These are phyloP conservation scores for Psilocybe cyanescens DNA, from an alignment of 768 basidiomycete species.

Conservation along the genomic window DNA sequence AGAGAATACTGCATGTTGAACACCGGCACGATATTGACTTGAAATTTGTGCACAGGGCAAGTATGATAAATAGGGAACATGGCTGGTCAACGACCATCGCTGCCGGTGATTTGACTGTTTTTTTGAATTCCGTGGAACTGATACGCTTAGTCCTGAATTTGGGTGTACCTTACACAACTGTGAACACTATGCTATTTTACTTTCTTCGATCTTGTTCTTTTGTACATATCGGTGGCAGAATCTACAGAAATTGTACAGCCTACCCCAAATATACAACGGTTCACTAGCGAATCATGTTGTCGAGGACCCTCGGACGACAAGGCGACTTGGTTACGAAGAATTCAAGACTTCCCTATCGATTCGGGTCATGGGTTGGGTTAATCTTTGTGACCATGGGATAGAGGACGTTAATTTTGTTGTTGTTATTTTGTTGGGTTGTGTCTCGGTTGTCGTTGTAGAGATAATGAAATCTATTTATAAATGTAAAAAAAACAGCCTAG, in stretches of 20 bases:
- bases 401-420: too few species aligned
- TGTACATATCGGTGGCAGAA: too few species aligned
- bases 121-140: background rate
- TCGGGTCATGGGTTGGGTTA: background rate
- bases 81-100: background rate
- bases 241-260: background rate
- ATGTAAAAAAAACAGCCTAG: too few species aligned
- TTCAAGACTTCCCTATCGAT: conserved; percentile 2
- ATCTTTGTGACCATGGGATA: too few species aligned
- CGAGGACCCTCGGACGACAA: background rate
- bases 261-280: background rate
- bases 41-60: background rate
- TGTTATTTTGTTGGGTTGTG: too few species aligned
- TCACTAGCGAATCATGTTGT: background rate
- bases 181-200: background rate
- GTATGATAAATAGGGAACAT: conserved; percentile 2
- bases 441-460: too few species aligned
- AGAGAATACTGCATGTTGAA: background rate
- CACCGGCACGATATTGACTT: background rate
- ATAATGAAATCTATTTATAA: too few species aligned
- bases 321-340: background rate
- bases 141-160: background rate
- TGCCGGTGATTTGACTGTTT: background rate
- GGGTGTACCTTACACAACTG: too few species aligned
- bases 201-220: background rate